Evolutionary conservation across 371 early-diverging fungal species (phyloP).

Genomic region (Paraphysoderma sedebokerense): DNA sequence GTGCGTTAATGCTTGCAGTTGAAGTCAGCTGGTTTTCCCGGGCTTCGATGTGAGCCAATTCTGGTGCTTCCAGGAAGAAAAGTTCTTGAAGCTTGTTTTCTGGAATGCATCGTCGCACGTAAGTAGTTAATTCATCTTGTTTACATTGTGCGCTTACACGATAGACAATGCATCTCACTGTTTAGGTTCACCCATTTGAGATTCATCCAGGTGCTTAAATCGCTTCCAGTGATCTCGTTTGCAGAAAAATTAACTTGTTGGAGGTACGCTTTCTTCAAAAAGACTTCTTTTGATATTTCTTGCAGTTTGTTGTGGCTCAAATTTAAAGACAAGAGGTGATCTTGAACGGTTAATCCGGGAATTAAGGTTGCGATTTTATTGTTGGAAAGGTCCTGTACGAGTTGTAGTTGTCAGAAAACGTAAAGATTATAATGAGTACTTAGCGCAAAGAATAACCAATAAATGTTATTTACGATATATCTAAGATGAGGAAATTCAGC

Average conservation of each 20-base stretch:
- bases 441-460: background rate
- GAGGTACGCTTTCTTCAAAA: background rate
- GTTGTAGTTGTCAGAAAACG: background rate
- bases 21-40: background rate
- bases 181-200: background rate
- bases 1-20: background rate
- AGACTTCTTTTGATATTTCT: background rate
- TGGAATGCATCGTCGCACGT: too few relatives aligned
- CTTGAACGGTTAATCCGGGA: background rate
- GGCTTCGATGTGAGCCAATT: background rate
- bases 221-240: background rate
- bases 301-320: background rate
- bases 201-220: background rate
- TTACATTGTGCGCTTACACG: background rate
- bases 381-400: background rate
- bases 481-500: background rate
- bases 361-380: background rate
- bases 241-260: background rate
- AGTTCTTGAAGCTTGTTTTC: background rate
- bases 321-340: background rate
- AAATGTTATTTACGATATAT: background rate
- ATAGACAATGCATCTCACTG: background rate
- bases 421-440: background rate
- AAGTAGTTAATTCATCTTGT: background rate
- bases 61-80: background rate